Percentiles rank a stretch among this genome's conserved stretches.
phyloP scores from a whole-genome alignment of 2,329 filamentous ascomycete genomes.

The Xylaria sp. region DNA sequence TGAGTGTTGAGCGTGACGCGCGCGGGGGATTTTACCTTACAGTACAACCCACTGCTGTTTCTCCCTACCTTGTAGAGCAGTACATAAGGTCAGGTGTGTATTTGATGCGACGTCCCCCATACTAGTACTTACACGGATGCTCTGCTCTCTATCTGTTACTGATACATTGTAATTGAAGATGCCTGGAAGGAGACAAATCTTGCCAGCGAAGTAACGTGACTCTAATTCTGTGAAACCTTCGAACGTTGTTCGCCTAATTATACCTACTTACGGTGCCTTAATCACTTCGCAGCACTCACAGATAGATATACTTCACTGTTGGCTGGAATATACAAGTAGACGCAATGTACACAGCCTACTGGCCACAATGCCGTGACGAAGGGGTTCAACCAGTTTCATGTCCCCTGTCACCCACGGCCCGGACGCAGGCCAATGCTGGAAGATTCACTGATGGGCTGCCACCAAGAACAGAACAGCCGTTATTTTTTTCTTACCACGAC shows the following conservation, averaged over 20 bases:
- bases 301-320: background rate
- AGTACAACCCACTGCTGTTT: no score
- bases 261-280: background rate
- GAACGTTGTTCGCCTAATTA: background rate
- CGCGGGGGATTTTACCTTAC: no score
- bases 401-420: background rate
- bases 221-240: background rate
- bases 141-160: background rate
- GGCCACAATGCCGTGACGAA: background rate
- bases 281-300: background rate
- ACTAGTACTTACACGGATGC: background rate
- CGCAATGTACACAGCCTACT: background rate
- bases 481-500: background rate
- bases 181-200: background rate
- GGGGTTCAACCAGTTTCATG: conserved; percentile 21
- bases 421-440: background rate
- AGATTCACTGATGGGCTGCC: background rate
- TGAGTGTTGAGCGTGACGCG: no score
- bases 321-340: background rate
- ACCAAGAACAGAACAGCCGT: background rate
- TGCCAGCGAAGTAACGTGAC: no score
- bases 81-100: no score
- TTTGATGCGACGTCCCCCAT: no score
- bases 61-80: no score
- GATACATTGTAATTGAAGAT: background rate